Evolutionary conservation across 2,329 filamentous ascomycete genomes (phyloP), one percentile per base, ranked within the genome.

Genomic region (Cladosporium cucumerinum): DNA sequence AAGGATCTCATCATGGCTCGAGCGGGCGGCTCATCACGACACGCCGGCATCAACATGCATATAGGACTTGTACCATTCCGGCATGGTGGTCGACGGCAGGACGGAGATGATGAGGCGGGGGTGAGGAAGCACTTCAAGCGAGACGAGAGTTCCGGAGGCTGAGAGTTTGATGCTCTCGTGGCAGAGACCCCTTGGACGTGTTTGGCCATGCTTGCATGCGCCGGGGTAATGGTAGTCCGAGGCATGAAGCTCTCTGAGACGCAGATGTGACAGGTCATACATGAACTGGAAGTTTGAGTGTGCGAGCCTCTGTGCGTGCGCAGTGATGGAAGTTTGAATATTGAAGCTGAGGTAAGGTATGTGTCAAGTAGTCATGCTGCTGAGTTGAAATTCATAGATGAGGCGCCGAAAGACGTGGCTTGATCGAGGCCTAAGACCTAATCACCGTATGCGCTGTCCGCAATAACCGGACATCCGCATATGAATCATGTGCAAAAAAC

Each of bases 201-300:
- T 54, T 54, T 39, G 32, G 12, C 25, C 28, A 10, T 39, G n/a
- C 21, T 21, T 11, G 18, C 26, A 18, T 30, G 21, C 23, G 16
- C 59, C 48, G 59, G 59, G 59, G 59, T 61, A 61, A 61, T 52
- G 59, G 48, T 52, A 36, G 46, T 11, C 59, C 59, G 59, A 61
- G 32, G n/a, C 30, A 36, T 25, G 14, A 59, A 39, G 25, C 43
- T 48, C 39, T 48, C 18, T 8, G n/a, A 28, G 32, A 32, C 11
- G 26, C 51, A 32, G 14, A n/a, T 10, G 16, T 21, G 26, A 52
- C 25, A 32, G 28, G 28, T 21, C 16, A 28, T n/a, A 28, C 18
- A 28, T 8, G 26, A 32, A 21, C 10, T 28, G 16, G 21, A 28
- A n/a, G 16, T 21, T 32, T 23, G 39, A 46, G 39, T 6, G 39